Evolutionary conservation across 2,329 filamentous ascomycete genomes (phyloP), one percentile per base, ranked within the genome.

Genomic region (Diaporthe citri): DNA sequence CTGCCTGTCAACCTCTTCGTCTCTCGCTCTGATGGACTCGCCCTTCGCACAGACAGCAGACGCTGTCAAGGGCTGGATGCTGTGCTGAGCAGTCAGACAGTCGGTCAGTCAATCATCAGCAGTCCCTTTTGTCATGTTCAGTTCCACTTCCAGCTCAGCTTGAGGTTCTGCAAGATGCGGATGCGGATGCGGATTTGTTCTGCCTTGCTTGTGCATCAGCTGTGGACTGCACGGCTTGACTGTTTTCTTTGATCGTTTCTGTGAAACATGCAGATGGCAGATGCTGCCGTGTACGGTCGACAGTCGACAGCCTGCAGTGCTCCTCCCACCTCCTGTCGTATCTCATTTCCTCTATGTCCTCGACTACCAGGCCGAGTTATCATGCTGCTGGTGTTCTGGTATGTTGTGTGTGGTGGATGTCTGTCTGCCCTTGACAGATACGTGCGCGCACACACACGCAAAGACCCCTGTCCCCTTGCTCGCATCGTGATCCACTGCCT

Each of bases 261-360:
- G 48, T 69, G 64, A 69, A 69, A 69, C 64, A 41, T 69, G 64
- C 64, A 69, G 64, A 69, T 28, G 64, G 34, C 31, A 39, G 36
- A 52, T 39, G 28, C 34, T 17, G 31, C 41, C 13, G 34, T n/a
- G 9, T 41, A 20, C 46, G 25, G 9, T n/a, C 13, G 34, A 25
- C 34, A 36, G 13, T 51, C 22, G 10, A 60, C 57, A 20, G 28
- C 4, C 28, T 34, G 52, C 52, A 31, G 6, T 31, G 52, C 15
- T 22, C 13, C 20, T 20, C 10, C 52, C 31, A 2, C 4, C 36
- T 41, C n/a, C 4, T 28, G 34, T 55, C 64, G 28, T 2, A 36
- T n/a, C 7, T 39, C 62, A 67, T 67, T 67, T 28, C 8, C 9
- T 28, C n/a, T n/a, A 28, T 25, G 13, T 52, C 22, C n/a, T 55